A percentile compares a stretch with the other conserved stretches of the same genome.
Conservation (phyloP, 441 rosid genomes). For the Pelargonium australe region DNA sequence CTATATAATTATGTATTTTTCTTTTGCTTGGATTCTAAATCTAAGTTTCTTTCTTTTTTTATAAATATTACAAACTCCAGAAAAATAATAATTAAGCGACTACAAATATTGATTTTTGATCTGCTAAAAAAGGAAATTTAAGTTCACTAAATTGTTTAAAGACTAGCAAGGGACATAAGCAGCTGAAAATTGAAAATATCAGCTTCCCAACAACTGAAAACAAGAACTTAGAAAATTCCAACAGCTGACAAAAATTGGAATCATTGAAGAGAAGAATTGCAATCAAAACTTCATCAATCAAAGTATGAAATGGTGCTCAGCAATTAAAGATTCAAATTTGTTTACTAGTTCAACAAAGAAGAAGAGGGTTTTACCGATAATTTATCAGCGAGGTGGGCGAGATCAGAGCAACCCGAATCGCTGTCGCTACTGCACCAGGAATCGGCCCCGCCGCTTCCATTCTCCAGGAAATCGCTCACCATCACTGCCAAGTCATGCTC, state of each 20-base stretch:
- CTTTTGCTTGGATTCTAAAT: no score
- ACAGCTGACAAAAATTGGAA: background rate
- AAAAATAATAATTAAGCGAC: no score
- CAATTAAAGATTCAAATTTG: background rate
- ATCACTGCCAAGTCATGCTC: slow-evolving; percentile 76
- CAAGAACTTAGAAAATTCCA: no score
- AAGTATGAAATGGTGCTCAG: background rate
- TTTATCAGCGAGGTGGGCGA: slow-evolving; percentile 60
- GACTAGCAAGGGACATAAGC: background rate
- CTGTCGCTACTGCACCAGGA: slow-evolving; percentile 83
- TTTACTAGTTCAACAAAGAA: background rate
- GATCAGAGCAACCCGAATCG: slow-evolving; percentile 73
- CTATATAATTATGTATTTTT: no score
- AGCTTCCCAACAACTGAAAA: background rate
- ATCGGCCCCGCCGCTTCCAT: slow-evolving; percentile 53
- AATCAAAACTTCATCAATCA: background rate
- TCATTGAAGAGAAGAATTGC: no score
- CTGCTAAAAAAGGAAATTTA: background rate
- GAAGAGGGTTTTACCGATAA: slow-evolving; percentile 42
- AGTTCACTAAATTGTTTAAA: background rate
- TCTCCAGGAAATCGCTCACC: slow-evolving; percentile 83
- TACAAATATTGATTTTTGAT: background rate
- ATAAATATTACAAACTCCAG: no score
- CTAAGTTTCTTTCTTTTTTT: no score
- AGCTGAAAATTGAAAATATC: no score